Evolutionary conservation across 768 basidiomycete species (phyloP), one percentile per base, ranked within the genome.

Genomic region (Brasilioporus rufonigricans): DNA sequence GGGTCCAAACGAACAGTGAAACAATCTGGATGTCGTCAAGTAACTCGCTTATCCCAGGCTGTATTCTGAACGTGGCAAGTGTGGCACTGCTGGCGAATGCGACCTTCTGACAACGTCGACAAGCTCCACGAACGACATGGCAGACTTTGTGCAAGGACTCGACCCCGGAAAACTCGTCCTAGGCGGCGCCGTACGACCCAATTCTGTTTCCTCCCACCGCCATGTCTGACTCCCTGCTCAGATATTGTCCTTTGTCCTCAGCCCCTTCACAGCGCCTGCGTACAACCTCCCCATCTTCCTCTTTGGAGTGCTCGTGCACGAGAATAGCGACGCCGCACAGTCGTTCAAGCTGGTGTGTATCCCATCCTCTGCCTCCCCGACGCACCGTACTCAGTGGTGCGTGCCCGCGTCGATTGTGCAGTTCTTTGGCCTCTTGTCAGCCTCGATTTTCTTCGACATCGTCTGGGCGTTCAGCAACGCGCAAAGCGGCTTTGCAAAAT

Each of bases 231-330:
- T 27, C 4, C 1, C 8, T 26, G 23, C 13, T 2, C 36, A 91
- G 89, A 76, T 71, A 26, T 70, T 92, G 26, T 84, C 89, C 14
- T 85, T 89, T 58, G 46, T 77, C 44, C 72, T 81, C 43, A 73
- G 73, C 54, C 76, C 85, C 5, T 87, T 83, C 65, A 59, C 74
- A 0, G 72, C 82, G 1, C 87, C 90, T 2, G 65, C 77, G 2
- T 93, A 93, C 69, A 93, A 93, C 65, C 75, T 93, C 21, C 84
- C 91, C n/a, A 76, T 93, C 49, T 87, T 91, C 59, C 77, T 93
- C 24, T 92, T 91, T 57, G 91, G 91, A 1, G 72, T 75, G 2
- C 85, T 90, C 67, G 84, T 79, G 0, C 85, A 88, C 62, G 91
- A 93, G 63, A 82, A 77, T 52, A 72, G 74, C 10, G 89, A 91